Evolutionary conservation across 2,329 filamentous ascomycete species (phyloP).

Genomic region (Rosellinia necatrix): DNA sequence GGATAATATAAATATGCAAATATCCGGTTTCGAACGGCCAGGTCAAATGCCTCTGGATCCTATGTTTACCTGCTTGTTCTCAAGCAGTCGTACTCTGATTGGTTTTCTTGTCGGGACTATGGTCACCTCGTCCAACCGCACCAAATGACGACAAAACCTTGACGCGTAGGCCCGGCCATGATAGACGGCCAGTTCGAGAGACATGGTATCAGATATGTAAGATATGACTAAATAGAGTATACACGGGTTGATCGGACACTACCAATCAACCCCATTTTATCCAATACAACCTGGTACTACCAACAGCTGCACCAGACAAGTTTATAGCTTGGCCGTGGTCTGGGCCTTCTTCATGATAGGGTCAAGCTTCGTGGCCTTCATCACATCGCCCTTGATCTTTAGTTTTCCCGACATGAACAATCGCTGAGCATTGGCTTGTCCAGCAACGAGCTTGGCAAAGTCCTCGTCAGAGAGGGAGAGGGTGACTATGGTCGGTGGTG

Average conservation of each 20-base stretch:
- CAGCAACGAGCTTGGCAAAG: slow-evolving; percentile 80
- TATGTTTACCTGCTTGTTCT: too few species aligned
- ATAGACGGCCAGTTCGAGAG: neutral
- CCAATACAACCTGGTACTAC: slow-evolving; percentile 6
- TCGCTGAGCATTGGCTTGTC: slow-evolving; percentile 92
- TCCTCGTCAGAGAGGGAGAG: slow-evolving; percentile 82
- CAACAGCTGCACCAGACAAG: neutral
- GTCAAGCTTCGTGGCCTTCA: slow-evolving; percentile 98
- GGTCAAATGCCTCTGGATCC: too few species aligned
- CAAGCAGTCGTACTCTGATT: too few species aligned
- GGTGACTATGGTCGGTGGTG: slow-evolving; percentile 64
- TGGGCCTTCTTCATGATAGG: slow-evolving; percentile 88
- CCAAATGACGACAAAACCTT: neutral
- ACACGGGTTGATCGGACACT: slow-evolving; percentile 10
- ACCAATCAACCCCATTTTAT: slow-evolving; percentile 11
- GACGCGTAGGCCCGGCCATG: neutral
- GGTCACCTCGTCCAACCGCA: neutral
- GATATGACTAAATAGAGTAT: slow-evolving; percentile 21
- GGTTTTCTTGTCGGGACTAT: too few species aligned
- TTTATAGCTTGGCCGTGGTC: slow-evolving; percentile 80
- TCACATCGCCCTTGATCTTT: slow-evolving; percentile 97
- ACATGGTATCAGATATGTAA: slow-evolving; percentile 19
- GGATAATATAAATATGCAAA: too few species aligned
- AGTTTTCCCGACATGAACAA: slow-evolving; percentile 98
- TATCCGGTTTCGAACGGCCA: too few species aligned